Conservation (phyloP, 192 early-diverging fungal genomes). For the Linderina pennispora region DNA sequence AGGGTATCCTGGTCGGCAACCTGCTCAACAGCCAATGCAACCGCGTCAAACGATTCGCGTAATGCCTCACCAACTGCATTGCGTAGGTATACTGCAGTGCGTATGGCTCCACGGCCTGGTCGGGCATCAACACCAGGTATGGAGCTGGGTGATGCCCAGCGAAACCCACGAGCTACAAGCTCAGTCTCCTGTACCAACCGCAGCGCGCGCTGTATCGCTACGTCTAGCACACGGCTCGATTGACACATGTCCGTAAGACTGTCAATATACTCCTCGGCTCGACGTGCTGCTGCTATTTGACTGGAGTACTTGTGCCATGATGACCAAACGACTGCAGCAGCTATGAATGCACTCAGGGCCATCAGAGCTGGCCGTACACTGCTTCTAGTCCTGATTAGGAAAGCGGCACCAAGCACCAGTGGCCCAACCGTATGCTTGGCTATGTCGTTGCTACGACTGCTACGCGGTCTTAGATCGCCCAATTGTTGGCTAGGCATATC, state of each 20-base stretch:
- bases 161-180: slow-evolving; percentile 21
- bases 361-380: not conserved
- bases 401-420: no score
- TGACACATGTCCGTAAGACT: not conserved
- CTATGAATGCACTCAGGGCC: not conserved
- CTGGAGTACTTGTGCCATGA: not conserved
- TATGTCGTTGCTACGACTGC: no score
- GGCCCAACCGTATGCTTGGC: no score
- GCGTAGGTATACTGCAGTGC: slow-evolving; percentile 7
- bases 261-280: not conserved
- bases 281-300: not conserved
- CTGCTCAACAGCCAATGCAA: not conserved
- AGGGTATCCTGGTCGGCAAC: not conserved
- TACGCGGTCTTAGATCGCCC: no score
- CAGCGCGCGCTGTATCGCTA: slow-evolving; percentile 13
- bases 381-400: not conserved
- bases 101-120: slow-evolving; percentile 10
- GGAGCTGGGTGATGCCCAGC: no score
- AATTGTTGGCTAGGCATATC: no score
- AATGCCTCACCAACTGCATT: slow-evolving; percentile 4
- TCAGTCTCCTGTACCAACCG: slow-evolving; percentile 23
- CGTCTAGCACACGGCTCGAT: slow-evolving; percentile 15
- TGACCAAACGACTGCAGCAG: not conserved
- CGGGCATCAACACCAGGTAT: slow-evolving; percentile 8
- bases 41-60: not conserved